Conservation (phyloP, 768 basidiomycete genomes). For the Dioszegia hungarica region DNA sequence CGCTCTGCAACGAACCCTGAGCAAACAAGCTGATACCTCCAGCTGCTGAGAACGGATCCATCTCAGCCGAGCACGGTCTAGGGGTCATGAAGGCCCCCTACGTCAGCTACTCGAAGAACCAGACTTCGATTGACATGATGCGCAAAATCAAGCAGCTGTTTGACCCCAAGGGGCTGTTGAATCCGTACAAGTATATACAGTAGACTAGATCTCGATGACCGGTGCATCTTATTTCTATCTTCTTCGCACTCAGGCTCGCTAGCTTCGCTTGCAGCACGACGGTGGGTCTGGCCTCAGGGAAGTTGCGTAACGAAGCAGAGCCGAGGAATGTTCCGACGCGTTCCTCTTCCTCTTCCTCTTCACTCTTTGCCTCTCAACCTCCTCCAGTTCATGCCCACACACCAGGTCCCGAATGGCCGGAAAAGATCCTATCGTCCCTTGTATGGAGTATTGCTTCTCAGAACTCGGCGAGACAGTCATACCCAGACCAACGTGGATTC, state of each 20-base stretch:
- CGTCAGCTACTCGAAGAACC: slow-evolving; percentile 77
- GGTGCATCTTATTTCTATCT: neutral
- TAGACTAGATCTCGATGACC: neutral
- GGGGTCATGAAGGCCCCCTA: slow-evolving; percentile 89
- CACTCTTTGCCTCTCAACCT: neutral
- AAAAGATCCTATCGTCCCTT: too few relatives aligned
- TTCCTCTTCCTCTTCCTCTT: neutral
- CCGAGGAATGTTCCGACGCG: too few relatives aligned
- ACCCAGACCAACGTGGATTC: too few relatives aligned
- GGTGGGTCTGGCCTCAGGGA: too few relatives aligned
- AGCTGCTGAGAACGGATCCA: slow-evolving; percentile 67
- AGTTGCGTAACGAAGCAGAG: too few relatives aligned
- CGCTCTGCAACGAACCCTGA: neutral
- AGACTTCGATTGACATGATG: slow-evolving; percentile 80
- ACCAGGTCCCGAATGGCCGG: too few relatives aligned
- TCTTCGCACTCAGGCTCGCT: too few relatives aligned
- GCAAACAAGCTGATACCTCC: slow-evolving; percentile 1
- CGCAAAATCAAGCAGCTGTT: slow-evolving; percentile 79
- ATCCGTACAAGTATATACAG: slow-evolving; percentile 44
- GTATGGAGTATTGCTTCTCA: too few relatives aligned
- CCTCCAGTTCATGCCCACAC: too few relatives aligned
- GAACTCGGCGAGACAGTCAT: too few relatives aligned
- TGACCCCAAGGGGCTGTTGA: slow-evolving; percentile 88
- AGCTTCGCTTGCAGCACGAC: too few relatives aligned
- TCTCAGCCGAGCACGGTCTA: slow-evolving; percentile 95